These are phyloP conservation scores for Allium fistulosum DNA, from an alignment of 106 monocot species.

Conservation along the genomic window DNA sequence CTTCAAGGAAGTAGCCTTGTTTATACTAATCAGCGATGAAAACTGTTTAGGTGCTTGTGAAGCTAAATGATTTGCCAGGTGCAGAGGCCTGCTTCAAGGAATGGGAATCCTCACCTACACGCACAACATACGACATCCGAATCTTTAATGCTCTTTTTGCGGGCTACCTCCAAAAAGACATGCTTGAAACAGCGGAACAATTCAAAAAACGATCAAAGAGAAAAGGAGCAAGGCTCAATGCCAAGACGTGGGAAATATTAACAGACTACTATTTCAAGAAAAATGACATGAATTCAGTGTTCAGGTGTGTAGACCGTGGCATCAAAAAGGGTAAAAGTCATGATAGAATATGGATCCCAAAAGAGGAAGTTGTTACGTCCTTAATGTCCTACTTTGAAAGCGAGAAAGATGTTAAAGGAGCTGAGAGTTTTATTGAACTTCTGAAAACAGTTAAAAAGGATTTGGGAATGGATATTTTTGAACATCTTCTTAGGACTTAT, in stretches of 20 bases:
- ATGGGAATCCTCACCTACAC: conserved; percentile 63
- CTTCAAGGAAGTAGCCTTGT: too few relatives aligned
- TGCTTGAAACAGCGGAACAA: conserved; percentile 54
- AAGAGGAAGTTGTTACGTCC: conserved; percentile 20
- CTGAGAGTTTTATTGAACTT: conserved; percentile 57
- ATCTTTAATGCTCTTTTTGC: conserved; percentile 67
- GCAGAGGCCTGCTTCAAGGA: conserved; percentile 87
- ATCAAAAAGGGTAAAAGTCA: conserved; percentile 56
- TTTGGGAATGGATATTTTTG: conserved; percentile 44
- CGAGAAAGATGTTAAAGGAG: conserved; percentile 49
- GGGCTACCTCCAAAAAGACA: conserved; percentile 63
- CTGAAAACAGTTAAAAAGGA: conserved; percentile 38
- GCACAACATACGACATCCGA: conserved; percentile 65
- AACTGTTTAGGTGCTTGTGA: conserved; percentile 33
- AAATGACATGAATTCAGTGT: conserved; percentile 50
- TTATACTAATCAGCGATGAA: too few relatives aligned
- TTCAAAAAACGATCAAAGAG: conserved; percentile 50
- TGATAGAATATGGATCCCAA: conserved; percentile 68
- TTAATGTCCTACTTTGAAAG: conserved; percentile 69
- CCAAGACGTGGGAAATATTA: conserved; percentile 91
- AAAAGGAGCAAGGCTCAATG: conserved; percentile 32
- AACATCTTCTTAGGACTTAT: conserved; percentile 56
- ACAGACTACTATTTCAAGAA: conserved; percentile 67
- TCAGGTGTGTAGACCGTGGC: conserved; percentile 54
- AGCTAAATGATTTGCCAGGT: conserved; percentile 78